phyloP scores from a whole-genome alignment of 2,329 filamentous ascomycete genomes.

The Acephala macrosclerotiorum region DNA sequence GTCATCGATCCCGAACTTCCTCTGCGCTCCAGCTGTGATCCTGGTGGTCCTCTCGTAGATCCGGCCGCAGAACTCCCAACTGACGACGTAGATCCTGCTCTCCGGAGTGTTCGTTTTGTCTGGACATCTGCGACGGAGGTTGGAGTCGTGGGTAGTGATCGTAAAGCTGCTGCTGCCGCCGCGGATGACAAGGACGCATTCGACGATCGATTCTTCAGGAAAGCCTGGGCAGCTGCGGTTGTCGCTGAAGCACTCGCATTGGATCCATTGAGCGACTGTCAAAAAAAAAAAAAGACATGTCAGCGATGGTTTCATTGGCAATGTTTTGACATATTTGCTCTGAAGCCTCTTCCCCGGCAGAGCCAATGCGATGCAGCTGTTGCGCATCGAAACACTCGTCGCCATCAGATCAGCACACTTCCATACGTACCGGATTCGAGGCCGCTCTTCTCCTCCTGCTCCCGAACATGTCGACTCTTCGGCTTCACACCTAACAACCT shows the following conservation, averaged over 20 bases:
- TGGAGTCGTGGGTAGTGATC: conserved; percentile 78
- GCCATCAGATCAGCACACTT: conserved; percentile 19
- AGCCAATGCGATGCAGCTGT: conserved; percentile 29
- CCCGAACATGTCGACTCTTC: conserved; percentile 43
- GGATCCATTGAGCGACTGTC: conserved; percentile 66
- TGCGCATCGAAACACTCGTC: conserved; percentile 27
- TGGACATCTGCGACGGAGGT: conserved; percentile 83
- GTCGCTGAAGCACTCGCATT: conserved; percentile 77
- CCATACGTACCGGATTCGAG: conserved; percentile 50
- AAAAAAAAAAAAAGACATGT: conserved; percentile 31
- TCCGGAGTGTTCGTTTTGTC: conserved; percentile 83
- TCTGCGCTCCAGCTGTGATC: conserved; percentile 63
- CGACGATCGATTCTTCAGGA: conserved; percentile 71
- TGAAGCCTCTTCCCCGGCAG: conserved; percentile 19
- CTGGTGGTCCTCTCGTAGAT: conserved; percentile 47
- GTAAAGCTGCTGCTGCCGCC: conserved; percentile 85
- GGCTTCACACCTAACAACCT: conserved; percentile 36
- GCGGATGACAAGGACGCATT: conserved; percentile 78
- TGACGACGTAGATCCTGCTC: conserved; percentile 76
- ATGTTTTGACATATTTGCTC: conserved; percentile 12
- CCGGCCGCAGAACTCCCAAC: conserved; percentile 57
- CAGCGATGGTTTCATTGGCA: conserved; percentile 31
- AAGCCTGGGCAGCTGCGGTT: conserved; percentile 82
- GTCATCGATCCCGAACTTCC: conserved; percentile 85
- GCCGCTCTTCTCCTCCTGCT: conserved; percentile 45